Base-by-base conservation (phyloP, 2,329 filamentous ascomycete species). In the Dothistroma septosporum region DNA sequence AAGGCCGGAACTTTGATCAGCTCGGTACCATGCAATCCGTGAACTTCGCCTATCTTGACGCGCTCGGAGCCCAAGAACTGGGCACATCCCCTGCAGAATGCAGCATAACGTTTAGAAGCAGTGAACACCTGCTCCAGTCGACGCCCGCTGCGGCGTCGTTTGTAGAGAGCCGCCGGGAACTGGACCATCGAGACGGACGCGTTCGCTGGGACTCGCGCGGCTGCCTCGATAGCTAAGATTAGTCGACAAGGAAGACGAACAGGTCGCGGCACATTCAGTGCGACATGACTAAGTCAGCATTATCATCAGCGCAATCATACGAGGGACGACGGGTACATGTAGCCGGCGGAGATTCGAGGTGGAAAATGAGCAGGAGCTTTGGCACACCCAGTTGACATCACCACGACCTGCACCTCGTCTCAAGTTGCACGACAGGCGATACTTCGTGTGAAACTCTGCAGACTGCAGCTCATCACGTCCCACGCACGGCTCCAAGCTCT, bases 351-450 rank as follows among this genome's bases (percentile, higher is more conserved):
- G 22, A 56, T 48, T 53, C 49, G 50, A 53, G 50, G 6, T 24
- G 47, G 12, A 31, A 50, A 50, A 50, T 28, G 21, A 24, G 47
- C 19, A 28, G 47, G 9, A 50, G 10, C 47, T 24, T 28, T 5
- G 47, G 19, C 3, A 33, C 16, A n/a, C 19, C 19, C 28, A 37
- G n/a, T 19, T 35, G 44, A 57, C 46, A 57, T 57, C 55, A 48
- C 55, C 24, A 24, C 46, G 55, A 31, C 46, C 55, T 37, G 28
- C 21, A 28, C 5, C 16, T 24, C n/a, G 55, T 57, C 44, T 37
- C 55, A 57, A 44, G 55, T 57, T 46, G 14, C 55, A 57, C 41
- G 16, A 16, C 55, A 57, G 55, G 56, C 56, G 31, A 58, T 44
- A 58, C 2, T 28, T 32, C 2, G 37, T 19, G 55, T 44, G 31